Evolutionary conservation across 2,329 filamentous ascomycete genomes (phyloP), one percentile per base, ranked within the genome.

Genomic region (Lasiodiplodia theobromae): DNA sequence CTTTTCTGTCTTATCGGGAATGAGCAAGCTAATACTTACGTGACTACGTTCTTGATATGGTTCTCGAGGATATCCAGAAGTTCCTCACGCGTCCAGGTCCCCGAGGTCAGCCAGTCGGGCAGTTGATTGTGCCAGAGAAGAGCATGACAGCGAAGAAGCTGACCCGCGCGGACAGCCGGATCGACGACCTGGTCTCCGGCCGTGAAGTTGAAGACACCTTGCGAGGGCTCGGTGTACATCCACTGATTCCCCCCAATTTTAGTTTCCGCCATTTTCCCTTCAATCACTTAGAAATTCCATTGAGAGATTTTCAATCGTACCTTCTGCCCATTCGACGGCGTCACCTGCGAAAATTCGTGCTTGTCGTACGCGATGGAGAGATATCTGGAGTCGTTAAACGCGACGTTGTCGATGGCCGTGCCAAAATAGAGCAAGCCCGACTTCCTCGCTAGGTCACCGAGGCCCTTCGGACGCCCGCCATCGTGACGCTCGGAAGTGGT

Each of bases 321-420:
- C 75, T 88, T 87, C 76, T 88, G 86, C 2, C 85, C 84, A 75
- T 92, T 92, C 60, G 86, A 87, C 0, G 89, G 88, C 0, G 89
- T 90, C 31, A 90, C 82, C 76, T 89, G 85, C 38, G 89, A 89
- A 73, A 91, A 91, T 73, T 90, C 87, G 57, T 81, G 79, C 8
- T 74, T 79, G 75, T 89, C 80, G 71, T 82, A 83, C 52, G 89
- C 80, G 70, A 90, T 86, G 23, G 79, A 76, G 21, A 84, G 78
- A 76, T 91, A 92, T 34, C 82, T 73, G 14, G 78, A 74, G 77
- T 91, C 86, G 54, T 79, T 81, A 44, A 87, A 76, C 71, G 87
- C 84, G 2, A 77, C 75, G 51, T 84, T 85, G 75, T 91, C 87
- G 52, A 88, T 87, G 1, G 89, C 88, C 1, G 87, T 87, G 52